Evolutionary conservation across 2,329 filamentous ascomycete species (phyloP).

Genomic region (Colletotrichum costaricense): DNA sequence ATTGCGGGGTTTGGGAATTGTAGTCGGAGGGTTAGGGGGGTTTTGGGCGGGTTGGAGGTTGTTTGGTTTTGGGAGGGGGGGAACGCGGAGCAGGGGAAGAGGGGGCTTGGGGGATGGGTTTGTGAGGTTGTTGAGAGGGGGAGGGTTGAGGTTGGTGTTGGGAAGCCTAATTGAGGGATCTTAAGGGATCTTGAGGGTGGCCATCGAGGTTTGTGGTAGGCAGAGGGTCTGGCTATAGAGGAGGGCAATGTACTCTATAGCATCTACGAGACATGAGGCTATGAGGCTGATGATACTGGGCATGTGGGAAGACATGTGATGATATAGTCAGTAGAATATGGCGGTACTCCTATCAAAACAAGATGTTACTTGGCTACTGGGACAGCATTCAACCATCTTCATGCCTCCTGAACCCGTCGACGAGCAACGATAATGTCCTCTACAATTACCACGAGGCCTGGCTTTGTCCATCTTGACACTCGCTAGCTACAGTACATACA

Average conservation of each 20-base stretch:
- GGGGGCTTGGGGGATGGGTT: background rate
- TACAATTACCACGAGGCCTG: too few relatives aligned
- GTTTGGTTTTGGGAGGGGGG: slow-evolving; percentile 32
- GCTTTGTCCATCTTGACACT: too few relatives aligned
- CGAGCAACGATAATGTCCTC: too few relatives aligned
- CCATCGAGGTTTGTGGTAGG: background rate
- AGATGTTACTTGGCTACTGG: too few relatives aligned
- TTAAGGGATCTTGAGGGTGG: background rate
- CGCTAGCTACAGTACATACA: too few relatives aligned
- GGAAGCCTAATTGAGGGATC: slow-evolving; percentile 1
- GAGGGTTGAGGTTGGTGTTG: background rate
- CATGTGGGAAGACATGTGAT: background rate
- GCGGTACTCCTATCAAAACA: too few relatives aligned
- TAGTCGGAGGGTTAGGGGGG: slow-evolving; percentile 41
- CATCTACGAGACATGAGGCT: background rate
- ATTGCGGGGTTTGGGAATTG: slow-evolving; percentile 36
- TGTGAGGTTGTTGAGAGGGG: slow-evolving; percentile 17
- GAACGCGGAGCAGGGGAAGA: background rate
- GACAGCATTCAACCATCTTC: too few relatives aligned
- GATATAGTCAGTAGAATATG: background rate
- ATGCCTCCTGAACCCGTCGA: too few relatives aligned
- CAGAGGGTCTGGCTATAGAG: background rate
- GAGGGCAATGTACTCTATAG: background rate
- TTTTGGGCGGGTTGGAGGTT: slow-evolving; percentile 44
- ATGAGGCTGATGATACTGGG: background rate